Percentiles rank a stretch among this genome's conserved stretches.
Evolutionary conservation across 129 eudicot species (phyloP).

Genomic region (sunflower (Helianthus annuus)): HanXRQr2.0-SUNRISE NC_035441.2:121678895-121679394

Average conservation of each 20-base stretch:
- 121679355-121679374: slow-evolving; percentile 39
- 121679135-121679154: neutral
- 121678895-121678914: no score
- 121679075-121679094: slow-evolving; percentile 3
- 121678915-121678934: no score
- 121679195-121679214: no score
- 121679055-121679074: neutral
- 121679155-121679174: slow-evolving; percentile 1
- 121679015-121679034: no score
- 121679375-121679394: slow-evolving; percentile 53
- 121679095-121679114: neutral
- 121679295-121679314: neutral
- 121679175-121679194: neutral
- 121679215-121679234: neutral
- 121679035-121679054: neutral
- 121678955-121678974: no score
- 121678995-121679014: no score
- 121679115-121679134: neutral
- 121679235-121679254: neutral
- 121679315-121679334: neutral
- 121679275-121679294: no score
- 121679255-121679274: neutral
- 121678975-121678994: no score
- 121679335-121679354: neutral
- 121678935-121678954: no score